phyloP scores from a whole-genome alignment of 768 basidiomycete genomes.

The Suillus decipiens region DNA sequence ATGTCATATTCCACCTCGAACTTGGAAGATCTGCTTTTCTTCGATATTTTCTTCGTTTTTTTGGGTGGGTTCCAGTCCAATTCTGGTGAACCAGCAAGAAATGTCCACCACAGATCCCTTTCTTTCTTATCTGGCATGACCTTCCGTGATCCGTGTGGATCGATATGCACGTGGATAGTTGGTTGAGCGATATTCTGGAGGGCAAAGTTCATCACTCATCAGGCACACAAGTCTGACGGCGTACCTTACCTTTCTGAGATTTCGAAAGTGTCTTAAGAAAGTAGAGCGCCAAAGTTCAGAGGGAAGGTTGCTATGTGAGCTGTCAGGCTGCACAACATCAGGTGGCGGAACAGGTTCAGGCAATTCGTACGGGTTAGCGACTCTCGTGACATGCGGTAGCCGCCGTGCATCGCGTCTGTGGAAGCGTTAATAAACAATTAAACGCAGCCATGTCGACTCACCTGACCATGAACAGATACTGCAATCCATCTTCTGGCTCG shows the following conservation, averaged over 20 bases:
- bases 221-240: constrained; percentile 3
- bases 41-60: constrained; percentile 24
- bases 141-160: constrained; percentile 26
- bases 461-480: constrained; percentile 85
- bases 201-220: constrained; percentile 13
- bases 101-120: constrained; percentile 81
- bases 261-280: constrained; percentile 60
- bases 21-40: constrained; percentile 16
- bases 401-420: constrained; percentile 68
- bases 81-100: constrained; percentile 67
- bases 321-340: constrained; percentile 25
- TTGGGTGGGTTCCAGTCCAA: constrained; percentile 65
- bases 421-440: constrained; percentile 15
- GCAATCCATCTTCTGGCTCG: constrained; percentile 68
- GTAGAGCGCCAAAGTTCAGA: constrained; percentile 64
- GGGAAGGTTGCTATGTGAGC: constrained; percentile 44
- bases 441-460: constrained; percentile 30
- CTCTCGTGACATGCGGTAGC: constrained; percentile 67
- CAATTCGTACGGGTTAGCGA: constrained; percentile 64
- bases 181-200: constrained; percentile 67
- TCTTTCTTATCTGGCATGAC: constrained; percentile 70
- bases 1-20: constrained; percentile 9
- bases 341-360: constrained; percentile 20
- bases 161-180: constrained; percentile 39
- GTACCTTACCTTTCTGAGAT: constrained; percentile 55